Base-by-base conservation (phyloP, 148 eudicot species). In the Rhododendron simsii region DNA sequence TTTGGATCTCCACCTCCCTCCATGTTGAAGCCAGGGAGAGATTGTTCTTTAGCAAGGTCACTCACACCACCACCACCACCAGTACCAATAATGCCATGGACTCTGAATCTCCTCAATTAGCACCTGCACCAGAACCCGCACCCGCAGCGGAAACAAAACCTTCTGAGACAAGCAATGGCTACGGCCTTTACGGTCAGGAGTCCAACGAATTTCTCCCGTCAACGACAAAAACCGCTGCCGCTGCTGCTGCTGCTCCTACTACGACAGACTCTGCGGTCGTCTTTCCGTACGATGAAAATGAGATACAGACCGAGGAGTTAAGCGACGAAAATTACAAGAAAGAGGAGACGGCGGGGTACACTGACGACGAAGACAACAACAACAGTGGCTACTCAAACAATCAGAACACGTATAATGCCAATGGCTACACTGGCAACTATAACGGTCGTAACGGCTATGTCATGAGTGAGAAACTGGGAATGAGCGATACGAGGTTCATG, bases 401-500 rank as follows among this genome's bases (percentile, higher is more conserved):
- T 35, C 76, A n/a, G 15, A 44, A 84, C 26, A 20, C 74, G 18
- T 28, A 67, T 30, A 57, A 33, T 39, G 35, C 6, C 12, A 84
- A 82, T 6, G 74, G 84, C 16, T 75, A 71, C 48, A 14, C 63
- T 26, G 4, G 1, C 48, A 84, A 81, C 3, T 21, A 65, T 35
- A 57, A 30, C 61, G 30, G 44, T 15, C 30, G 41, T 51, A 81
- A 65, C 47, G 81, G 73, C 10, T 39, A 83, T 51, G 67, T 41
- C 45, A 41, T 15, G 75, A 74, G 18, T 3, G 81, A 87, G 82
- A 88, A 76, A 53, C 88, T 90, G 48, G 93, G 95, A 86, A 88
- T 91, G 94, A 91, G 92, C 73, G 95, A 93, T 69, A 90, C 95
- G 11, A 88, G 92, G 21, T 89, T 74, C 33, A 2, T 91, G 82